Evolutionary conservation across 495 filamentous ascomycete species (phyloP), one percentile per base, ranked within the genome.

Genomic region (Aspergillus sparsus): DNA sequence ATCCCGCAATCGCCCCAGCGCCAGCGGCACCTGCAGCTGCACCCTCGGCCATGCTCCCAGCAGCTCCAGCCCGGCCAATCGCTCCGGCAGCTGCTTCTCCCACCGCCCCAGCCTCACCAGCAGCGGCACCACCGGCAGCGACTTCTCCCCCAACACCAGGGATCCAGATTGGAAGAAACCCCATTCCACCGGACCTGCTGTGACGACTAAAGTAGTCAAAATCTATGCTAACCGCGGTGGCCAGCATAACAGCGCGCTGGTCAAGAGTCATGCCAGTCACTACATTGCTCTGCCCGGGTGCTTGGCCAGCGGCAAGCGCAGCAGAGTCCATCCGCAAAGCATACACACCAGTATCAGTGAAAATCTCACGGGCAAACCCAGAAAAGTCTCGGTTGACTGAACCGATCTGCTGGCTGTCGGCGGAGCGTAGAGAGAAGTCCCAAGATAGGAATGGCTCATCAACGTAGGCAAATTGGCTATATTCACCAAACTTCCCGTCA

Each of bases 191-290:
- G 9, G 75, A 57, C 6, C 74, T 67, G 47, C 80, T 84, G 55
- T 86, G 80, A 3, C 85, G 78, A 61, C 84, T 87, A 71, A 90
- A 90, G 66, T 89, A 90, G 67, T 90, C 87, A 58, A 89, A 90
- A 68, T 89, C 87, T 52, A 89, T 75, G 49, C 81, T 87, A 15
- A 89, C 86, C 15, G 87, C 87, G 2, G 86, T 87, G 15, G 87
- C 87, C 34, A 90, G 76, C 86, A 89, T 89, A 27, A 89, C 81
- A 1, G 87, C 87, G 39, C 87, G 80, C 72, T 89, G 86, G 63
- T 89, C 87, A 7, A 90, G 78, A 16, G 85, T 87, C 85, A 90
- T 87, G 1, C 81, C 85, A 2, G 76, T 64, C 1, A 59, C 57
- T 0, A 67, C 47, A 8, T 62, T 57, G 5, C 36, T 50, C 15